Evolutionary conservation across 106 monocot species (phyloP), one percentile per base, ranked within the genome.

Genomic region (Amphibolis antarctica): DNA sequence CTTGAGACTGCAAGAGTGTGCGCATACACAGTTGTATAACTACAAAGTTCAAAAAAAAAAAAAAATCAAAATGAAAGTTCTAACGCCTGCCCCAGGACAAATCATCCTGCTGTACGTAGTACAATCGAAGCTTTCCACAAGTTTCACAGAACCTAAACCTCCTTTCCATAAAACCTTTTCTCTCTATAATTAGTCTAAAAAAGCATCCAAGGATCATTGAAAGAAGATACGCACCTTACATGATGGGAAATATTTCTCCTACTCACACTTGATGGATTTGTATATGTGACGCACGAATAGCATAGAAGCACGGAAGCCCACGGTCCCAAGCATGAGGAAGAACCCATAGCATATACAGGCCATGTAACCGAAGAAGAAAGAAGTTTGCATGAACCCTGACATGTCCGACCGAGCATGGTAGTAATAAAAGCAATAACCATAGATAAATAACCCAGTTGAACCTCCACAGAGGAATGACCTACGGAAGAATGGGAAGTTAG

Each of bases 201-300:
- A 11, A 18, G 12, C 60, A 30, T 42, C n/a, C n/a, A 43, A 6
- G 43, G 20, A 42, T 1, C 60, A 11, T 19, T 17, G 11, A 28
- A 30, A 59, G 19, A 22, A 15, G 17, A 12, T 1, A n/a, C 6
- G n/a, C 52, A 29, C 18, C 28, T 51, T 15, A 51, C 9, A 14
- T 63, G 24, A 22, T 44, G 42, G 2, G 44, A n/a, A 63, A 44
- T 45, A 14, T 15, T 53, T 59, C 28, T 36, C 55, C 58, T 76
- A 84, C 50, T 84, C 84, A 50, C 84, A 84, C 73, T 84, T 84
- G 76, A 83, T 83, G n/a, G 83, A 79, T 22, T 60, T 65, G 60
- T 83, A 83, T 62, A 83, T 83, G 73, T 84, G 77, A 15, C 84
- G 84, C 42, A 84, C 84, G 74, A 84, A 84, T 12, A 77, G 49